A percentile compares a stretch with the other conserved stretches of the same genome.
phyloP scores from a whole-genome alignment of 2,329 filamentous ascomycete species.

The Fusarium brachygibbosum region DNA sequence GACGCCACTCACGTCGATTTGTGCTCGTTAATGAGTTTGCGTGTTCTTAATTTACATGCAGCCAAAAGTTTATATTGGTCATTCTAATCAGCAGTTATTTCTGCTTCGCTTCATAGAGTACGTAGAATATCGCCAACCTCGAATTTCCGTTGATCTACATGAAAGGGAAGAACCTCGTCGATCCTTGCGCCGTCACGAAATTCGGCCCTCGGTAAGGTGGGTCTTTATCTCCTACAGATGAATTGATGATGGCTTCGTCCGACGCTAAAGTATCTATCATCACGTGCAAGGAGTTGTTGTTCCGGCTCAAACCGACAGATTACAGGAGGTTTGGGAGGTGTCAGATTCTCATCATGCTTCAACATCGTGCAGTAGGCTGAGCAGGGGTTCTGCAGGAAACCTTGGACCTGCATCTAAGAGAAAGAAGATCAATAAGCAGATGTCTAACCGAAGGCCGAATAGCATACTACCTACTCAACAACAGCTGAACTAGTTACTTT shows the following conservation, averaged over 20 bases:
- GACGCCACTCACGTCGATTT: conserved; percentile 35
- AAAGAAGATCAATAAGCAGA: not conserved
- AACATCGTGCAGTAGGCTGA: not conserved
- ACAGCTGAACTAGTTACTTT: not conserved
- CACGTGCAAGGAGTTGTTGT: conserved; percentile 3
- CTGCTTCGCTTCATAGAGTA: not conserved
- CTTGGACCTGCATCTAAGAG: not conserved
- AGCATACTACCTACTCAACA: not conserved
- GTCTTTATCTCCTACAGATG: conserved; percentile 8
- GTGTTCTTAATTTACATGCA: not conserved
- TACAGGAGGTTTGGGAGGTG: not conserved
- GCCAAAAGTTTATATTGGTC: conserved; percentile 10
- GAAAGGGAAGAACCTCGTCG: conserved; percentile 15
- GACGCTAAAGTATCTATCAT: not conserved
- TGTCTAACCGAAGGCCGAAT: not conserved
- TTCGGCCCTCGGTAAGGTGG: conserved; percentile 17
- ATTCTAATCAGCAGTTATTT: not conserved
- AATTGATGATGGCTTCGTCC: conserved; percentile 23
- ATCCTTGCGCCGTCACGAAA: conserved; percentile 17
- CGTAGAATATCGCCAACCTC: conserved; percentile 11
- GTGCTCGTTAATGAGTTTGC: conserved; percentile 7
- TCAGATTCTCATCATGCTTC: not conserved
- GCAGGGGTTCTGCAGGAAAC: not conserved
- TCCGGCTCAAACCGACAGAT: not conserved
- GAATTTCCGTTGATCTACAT: conserved; percentile 2